Base-by-base conservation (phyloP, 2,329 filamentous ascomycete genomes). In the Talaromyces funiculosus region DNA sequence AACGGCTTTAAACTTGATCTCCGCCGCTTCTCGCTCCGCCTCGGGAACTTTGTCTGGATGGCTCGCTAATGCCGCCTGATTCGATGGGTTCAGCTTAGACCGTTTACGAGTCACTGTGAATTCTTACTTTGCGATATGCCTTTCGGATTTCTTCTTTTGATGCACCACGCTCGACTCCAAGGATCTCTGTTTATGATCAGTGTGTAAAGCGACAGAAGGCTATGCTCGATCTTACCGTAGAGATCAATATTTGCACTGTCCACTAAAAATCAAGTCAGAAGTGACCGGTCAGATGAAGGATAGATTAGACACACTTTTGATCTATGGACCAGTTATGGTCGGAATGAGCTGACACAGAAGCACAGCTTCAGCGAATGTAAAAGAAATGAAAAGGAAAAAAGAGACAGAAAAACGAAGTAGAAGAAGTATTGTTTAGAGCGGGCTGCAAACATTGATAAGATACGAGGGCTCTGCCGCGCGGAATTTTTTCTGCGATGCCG, bases 11-110 rank as follows among this genome's bases (percentile, higher is more conserved):
- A 99, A 99, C 72, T 88, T 92, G 71, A 87, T 82, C 75, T 97
- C 94, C 63, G 94, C 91, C 67, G 88, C 89, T 72, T 87, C 87
- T 67, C 93, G 88, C 71, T 92, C 86, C 29, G 89, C 86, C 76
- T 93, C 90, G 67, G 92, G 82, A 61, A 96, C 94, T 80, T 99
- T 99, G 79, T 99, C 94, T 51, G 94, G 94, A 72, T 99, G 94
- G 72, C 92, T 90, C 73, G 86, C 85, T 58, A 97, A 83, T 12
- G 93, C 92, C 65, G 91, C 88, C 91, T 95, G 67, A 49, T 47
- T 22, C 78, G n/a, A 40, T 22, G 45, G 40, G 47, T 59, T 43
- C 53, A 35, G 43, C 10, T 22, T 22, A 53, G 16, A 20, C 24
- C 33, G 20, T 10, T 33, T 53, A 35, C 45, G 26, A 59, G 18